phyloP scores from a whole-genome alignment of 139 green algal species.

The Micractinium sp. region DNA sequence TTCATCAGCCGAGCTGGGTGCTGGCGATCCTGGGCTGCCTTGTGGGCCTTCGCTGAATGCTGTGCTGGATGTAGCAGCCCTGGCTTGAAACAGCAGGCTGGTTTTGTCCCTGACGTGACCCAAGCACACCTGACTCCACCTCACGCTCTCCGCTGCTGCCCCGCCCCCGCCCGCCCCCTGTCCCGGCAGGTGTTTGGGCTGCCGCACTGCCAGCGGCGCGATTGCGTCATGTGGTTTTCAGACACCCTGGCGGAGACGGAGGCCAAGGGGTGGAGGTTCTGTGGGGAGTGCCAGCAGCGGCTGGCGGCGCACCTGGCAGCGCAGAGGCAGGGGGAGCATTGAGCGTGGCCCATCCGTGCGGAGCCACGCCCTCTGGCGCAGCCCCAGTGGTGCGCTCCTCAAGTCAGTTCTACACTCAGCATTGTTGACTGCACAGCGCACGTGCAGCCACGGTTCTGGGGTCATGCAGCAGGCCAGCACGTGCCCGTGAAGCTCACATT shows the following conservation, averaged over 20 bases:
- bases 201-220: not conserved
- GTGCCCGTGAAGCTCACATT: no score
- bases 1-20: not conserved
- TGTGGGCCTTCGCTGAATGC: no score
- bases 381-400: no score
- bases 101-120: not conserved
- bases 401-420: no score
- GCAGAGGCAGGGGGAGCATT: not conserved
- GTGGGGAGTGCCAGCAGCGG: not conserved
- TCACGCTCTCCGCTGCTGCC: not conserved
- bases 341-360: no score
- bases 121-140: not conserved
- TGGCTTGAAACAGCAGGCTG: not conserved
- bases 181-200: not conserved
- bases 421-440: no score
- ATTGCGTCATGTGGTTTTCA: constrained; percentile 1
- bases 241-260: not conserved
- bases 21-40: no score
- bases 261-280: not conserved
- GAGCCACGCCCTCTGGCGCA: no score
- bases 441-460: no score
- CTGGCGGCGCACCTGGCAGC: not conserved
- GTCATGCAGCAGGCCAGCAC: no score
- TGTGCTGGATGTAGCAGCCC: not conserved
- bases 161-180: not conserved